Evolutionary conservation across 352 stramenopile species (phyloP), one percentile per base, ranked within the genome.

Genomic region (Phytophthora sp.): DNA sequence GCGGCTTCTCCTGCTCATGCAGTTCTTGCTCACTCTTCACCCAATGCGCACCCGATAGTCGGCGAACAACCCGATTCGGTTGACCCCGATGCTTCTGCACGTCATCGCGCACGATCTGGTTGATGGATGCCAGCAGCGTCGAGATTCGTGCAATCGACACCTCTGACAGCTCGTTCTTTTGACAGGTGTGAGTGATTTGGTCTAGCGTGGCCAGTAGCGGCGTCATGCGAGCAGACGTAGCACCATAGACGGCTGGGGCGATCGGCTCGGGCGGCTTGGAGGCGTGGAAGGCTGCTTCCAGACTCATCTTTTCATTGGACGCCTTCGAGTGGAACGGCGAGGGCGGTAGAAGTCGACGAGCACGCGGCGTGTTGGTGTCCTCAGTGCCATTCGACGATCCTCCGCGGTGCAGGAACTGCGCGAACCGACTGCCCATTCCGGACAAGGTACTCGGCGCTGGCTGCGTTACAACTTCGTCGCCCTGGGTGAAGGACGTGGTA

Each of bases 41-140:
- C 46, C 32, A 60, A 10, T 62, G 48, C 0, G 64, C 51, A n/a
- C 68, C 70, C 10, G 76, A 84, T 31, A 82, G 55, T 37, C 79
- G 76, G 7, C 79, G 79, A 27, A 82, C 56, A n/a, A 84, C 68
- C 8, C 52, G 61, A 28, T 80, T 72, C 0, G 76, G 63, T 30
- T 54, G 69, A 51, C 46, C 72, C 53, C 60, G 64, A 26, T 73
- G 73, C 63, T 79, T 84, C 26, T 79, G 73, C 43, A 91, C 23
- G 34, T 91, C 82, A 24, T 91, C 78, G 12, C 69, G 72, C 15
- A 90, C 75, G 37, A 92, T 87, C 53, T 92, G 82, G 56, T 75
- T 82, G 21, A 89, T 79, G 0, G 82, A 90, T 11, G 72, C 75
- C 20, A 92, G 35, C 54, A 92, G 37, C n/a, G 82, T 89, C 24